Conservation (phyloP, 495 filamentous ascomycete species). For the Penicillium riverlandense region DNA sequence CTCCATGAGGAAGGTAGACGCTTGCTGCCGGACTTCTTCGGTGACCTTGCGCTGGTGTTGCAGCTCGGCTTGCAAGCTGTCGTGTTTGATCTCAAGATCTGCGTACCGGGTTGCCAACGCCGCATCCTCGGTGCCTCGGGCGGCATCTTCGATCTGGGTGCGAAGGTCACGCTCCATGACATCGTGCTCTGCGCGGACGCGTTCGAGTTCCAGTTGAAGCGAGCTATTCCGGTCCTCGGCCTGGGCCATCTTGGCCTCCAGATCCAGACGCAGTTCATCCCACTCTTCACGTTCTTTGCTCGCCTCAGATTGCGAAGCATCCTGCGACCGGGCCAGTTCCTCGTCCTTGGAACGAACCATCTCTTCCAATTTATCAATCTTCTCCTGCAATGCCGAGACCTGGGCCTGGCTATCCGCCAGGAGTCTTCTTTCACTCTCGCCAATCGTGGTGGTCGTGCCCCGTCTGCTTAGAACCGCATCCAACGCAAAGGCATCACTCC, state of each 20-base stretch:
- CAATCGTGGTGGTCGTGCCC: slow-evolving; percentile 41
- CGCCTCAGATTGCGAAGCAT: slow-evolving; percentile 15
- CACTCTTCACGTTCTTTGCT: slow-evolving; percentile 54
- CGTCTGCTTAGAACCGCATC: slow-evolving; percentile 52
- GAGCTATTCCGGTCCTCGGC: slow-evolving; percentile 71
- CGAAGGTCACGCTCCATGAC: slow-evolving; percentile 56
- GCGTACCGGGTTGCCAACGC: slow-evolving; percentile 50
- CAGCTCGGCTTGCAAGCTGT: slow-evolving; percentile 62
- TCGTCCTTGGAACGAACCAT: slow-evolving; percentile 50
- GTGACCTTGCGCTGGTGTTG: slow-evolving; percentile 75
- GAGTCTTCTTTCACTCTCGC: slow-evolving; percentile 62
- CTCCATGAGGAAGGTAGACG: slow-evolving; percentile 75
- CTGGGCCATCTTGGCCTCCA: slow-evolving; percentile 74
- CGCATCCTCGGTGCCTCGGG: slow-evolving; percentile 26
- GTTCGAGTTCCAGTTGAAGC: slow-evolving; percentile 69
- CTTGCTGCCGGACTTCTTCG: slow-evolving; percentile 80
- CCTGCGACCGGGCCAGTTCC: slow-evolving; percentile 40
- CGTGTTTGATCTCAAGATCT: slow-evolving; percentile 63
- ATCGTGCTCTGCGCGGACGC: slow-evolving; percentile 58
- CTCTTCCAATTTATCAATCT: slow-evolving; percentile 63
- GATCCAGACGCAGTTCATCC: slow-evolving; percentile 60
- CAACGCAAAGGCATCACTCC: slow-evolving; percentile 57
- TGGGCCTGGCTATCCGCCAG: slow-evolving; percentile 72
- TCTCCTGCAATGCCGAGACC: slow-evolving; percentile 65
- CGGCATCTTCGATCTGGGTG: slow-evolving; percentile 53